Base-by-base conservation (phyloP, 2,329 filamentous ascomycete species). In the Diaporthe sp. region DNA sequence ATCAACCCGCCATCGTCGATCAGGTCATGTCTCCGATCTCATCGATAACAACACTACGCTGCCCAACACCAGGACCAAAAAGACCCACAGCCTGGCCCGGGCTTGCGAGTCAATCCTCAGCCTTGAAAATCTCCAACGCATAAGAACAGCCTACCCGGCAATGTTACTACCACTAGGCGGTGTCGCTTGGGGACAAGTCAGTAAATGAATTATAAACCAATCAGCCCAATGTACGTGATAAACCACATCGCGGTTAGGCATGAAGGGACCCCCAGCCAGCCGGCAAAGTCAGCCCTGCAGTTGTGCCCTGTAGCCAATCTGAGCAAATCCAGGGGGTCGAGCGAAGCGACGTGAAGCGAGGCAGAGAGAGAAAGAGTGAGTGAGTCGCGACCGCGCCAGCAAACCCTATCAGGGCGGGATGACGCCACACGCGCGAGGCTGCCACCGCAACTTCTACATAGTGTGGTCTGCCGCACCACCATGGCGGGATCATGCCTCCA, bases 401-500 rank as follows among this genome's bases (percentile, higher is more conserved):
- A 70, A 55, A 70, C 65, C n/a, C n/a, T 70, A 70, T 70, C 44
- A 25, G n/a, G 34, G 34, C 65, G 65, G 65, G 4, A 70, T 70
- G 65, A 70, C 65, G 65, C 65, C 65, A 68, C 46, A 55, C 10
- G 65, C 65, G 49, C 65, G 65, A 70, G 65, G 65, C 65, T 70
- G 65, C 65, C n/a, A 67, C 44, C 44, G 17, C 31, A 53, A 68
- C 22, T 68, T 17, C 62, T 34, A 39, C 37, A 39, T 39, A 39
- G 37, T 31, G 8, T 37, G 31, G 28, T 37, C 12, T 51, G 65
- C 65, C 65, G 65, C 65, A 70, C 65, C 49, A 70, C 46, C 15
- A 70, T 42, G 65, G 49, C n/a, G 49, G 65, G 65, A 70, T 70
- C 46, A 70, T 70, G 65, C 65, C 65, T 70, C n/a, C 31, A 70